Evolutionary conservation across 2,329 filamentous ascomycete species (phyloP).

Genomic region (Pseudocercospora fuligena): DNA sequence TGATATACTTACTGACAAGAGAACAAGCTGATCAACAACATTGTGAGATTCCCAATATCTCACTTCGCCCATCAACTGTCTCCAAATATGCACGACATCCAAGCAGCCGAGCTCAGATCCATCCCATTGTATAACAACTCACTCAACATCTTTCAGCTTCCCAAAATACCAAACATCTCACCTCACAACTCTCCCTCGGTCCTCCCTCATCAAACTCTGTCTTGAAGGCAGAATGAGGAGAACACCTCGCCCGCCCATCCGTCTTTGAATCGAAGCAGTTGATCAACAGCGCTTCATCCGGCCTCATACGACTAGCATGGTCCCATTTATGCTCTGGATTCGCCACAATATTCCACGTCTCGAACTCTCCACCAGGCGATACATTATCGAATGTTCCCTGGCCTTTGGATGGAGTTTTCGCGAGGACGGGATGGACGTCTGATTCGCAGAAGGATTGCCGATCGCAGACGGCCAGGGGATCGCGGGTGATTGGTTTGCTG

Average conservation of each 20-base stretch:
- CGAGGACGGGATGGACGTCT: not conserved
- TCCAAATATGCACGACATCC: no score
- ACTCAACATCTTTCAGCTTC: not conserved
- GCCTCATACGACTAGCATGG: slow-evolving; percentile 9
- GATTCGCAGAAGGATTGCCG: slow-evolving; percentile 7
- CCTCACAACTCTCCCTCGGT: slow-evolving; percentile 11
- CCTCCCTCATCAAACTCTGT: not conserved
- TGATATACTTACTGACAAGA: no score
- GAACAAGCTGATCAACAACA: no score
- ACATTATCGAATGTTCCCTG: not conserved
- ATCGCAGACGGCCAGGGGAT: slow-evolving; percentile 13
- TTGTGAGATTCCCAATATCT: no score
- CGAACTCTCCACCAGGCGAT: not conserved
- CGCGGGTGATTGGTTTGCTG: not conserved
- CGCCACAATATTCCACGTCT: slow-evolving; percentile 7
- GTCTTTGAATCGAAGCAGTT: slow-evolving; percentile 15
- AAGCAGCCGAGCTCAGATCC: no score
- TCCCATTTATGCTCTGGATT: slow-evolving; percentile 15
- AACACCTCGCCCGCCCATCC: slow-evolving; percentile 11
- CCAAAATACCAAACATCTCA: no score
- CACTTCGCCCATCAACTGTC: no score
- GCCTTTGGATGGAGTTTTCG: not conserved
- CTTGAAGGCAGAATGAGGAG: slow-evolving; percentile 12
- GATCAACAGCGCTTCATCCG: slow-evolving; percentile 12
- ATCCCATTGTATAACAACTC: not conserved